Conservation (phyloP, 2,329 filamentous ascomycete species). For the Colletotrichum sp. region DNA sequence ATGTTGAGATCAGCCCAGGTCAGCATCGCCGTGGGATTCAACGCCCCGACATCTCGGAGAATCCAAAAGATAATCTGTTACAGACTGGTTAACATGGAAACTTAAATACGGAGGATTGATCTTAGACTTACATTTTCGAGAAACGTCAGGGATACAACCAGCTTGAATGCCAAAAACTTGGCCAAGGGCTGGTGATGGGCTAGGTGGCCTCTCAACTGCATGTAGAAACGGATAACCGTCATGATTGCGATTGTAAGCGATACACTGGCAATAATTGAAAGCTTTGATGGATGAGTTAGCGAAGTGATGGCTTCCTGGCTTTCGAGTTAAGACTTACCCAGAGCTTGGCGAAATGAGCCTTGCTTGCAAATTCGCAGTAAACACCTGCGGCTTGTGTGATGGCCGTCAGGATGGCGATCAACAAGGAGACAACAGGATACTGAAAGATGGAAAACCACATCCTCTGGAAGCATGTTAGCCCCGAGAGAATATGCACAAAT, state of each 20-base stretch:
- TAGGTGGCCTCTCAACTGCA: constrained; percentile 22
- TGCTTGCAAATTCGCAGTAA: constrained; percentile 34
- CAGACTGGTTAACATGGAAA: background rate
- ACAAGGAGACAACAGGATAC: constrained; percentile 38
- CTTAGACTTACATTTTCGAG: constrained; percentile 11
- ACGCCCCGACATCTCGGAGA: constrained; percentile 20
- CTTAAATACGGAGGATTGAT: background rate
- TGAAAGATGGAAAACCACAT: constrained; percentile 43
- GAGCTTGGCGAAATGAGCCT: constrained; percentile 32
- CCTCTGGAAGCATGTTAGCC: constrained; percentile 22
- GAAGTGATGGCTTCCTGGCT: background rate
- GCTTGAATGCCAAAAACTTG: constrained; percentile 30
- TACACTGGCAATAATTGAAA: constrained; percentile 29
- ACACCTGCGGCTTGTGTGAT: constrained; percentile 31
- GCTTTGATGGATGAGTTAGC: background rate
- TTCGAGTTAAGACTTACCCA: constrained; percentile 18
- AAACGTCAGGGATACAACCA: constrained; percentile 28
- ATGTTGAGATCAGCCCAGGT: constrained; percentile 27
- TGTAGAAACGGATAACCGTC: constrained; percentile 26
- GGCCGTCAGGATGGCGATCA: constrained; percentile 45
- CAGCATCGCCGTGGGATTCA: constrained; percentile 24
- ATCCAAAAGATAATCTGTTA: constrained; percentile 29
- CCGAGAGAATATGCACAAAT: background rate
- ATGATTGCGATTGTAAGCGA: constrained; percentile 28
- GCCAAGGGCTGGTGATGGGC: constrained; percentile 25